Evolutionary conservation across 306 rosid genomes (phyloP).

Genomic region (Prunus persica): Prunus_persica_NCBIv2 NC_034009.1:30692501-30693000

Average conservation of each 20-base stretch:
- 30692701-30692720: too few relatives aligned
- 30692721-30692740: neutral
- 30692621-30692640: neutral
- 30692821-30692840: neutral
- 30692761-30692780: neutral
- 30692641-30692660: neutral
- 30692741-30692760: neutral
- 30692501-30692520: conserved; percentile 53
- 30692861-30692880: neutral
- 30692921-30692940: neutral
- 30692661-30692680: neutral
- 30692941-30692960: neutral
- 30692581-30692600: neutral
- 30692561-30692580: neutral
- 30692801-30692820: neutral
- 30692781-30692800: neutral
- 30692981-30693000: neutral
- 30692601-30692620: too few relatives aligned
- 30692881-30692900: neutral
- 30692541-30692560: neutral
- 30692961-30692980: neutral
- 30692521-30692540: neutral
- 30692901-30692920: neutral
- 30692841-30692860: neutral
- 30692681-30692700: neutral